phyloP scores from a whole-genome alignment of 2,329 filamentous ascomycete genomes.

The Nemania serpens region DNA sequence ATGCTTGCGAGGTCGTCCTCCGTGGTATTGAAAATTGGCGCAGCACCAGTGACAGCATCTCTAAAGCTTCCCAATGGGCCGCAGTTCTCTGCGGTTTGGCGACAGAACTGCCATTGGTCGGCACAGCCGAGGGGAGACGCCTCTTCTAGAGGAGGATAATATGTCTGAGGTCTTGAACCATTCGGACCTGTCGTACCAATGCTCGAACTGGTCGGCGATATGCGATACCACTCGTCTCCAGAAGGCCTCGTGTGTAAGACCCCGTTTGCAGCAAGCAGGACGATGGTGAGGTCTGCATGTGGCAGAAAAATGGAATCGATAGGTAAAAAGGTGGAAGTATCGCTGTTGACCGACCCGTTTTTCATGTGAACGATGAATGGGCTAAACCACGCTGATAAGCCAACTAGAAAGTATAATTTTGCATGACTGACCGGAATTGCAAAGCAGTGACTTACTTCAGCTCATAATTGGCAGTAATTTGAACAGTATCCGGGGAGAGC shows the following conservation, averaged over 20 bases:
- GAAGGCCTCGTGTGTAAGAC: not conserved
- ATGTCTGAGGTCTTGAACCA: too few relatives aligned
- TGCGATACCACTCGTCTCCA: constrained; percentile 19
- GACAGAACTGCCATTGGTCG: constrained; percentile 23
- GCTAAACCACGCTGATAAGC: too few relatives aligned
- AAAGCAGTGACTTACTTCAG: too few relatives aligned
- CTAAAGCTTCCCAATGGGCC: constrained; percentile 19
- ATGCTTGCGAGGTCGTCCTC: not conserved
- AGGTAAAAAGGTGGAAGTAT: too few relatives aligned
- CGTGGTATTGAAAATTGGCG: constrained; percentile 1
- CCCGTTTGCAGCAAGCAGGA: constrained; percentile 18
- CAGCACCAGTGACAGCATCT: constrained; percentile 14
- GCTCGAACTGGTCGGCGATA: not conserved
- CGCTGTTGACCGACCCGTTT: too few relatives aligned
- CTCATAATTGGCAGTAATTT: too few relatives aligned
- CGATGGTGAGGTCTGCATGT: constrained; percentile 13
- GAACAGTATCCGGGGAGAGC: too few relatives aligned
- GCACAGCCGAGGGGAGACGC: constrained; percentile 21
- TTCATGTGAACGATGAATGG: too few relatives aligned
- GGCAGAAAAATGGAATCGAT: not conserved
- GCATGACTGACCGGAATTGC: too few relatives aligned
- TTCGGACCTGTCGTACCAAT: too few relatives aligned
- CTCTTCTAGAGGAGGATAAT: constrained; percentile 9
- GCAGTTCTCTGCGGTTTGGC: not conserved
- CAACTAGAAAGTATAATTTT: too few relatives aligned